A percentile compares a stretch with the other conserved stretches of the same genome.
Evolutionary conservation across 768 basidiomycete species (phyloP).

Genomic region (Pleurotus tuber-regium): DNA sequence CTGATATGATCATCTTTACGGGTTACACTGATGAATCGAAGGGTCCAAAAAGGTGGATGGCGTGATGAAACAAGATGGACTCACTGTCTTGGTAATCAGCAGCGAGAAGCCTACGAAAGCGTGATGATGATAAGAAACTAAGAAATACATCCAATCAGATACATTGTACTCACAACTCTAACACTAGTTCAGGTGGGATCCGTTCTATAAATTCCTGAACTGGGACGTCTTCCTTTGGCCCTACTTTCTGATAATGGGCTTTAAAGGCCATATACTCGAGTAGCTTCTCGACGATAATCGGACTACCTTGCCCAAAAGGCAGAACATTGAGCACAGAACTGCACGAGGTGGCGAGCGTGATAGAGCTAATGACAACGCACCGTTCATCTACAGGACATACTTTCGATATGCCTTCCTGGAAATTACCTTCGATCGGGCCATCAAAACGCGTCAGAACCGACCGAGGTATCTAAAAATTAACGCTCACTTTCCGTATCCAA

Average conservation of each 20-base stretch:
- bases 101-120: constrained; percentile 9
- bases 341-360: background rate
- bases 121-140: no score
- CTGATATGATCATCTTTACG: no score
- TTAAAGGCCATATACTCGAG: constrained; percentile 90
- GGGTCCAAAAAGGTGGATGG: no score
- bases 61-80: no score
- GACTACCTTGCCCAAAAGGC: background rate
- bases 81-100: constrained; percentile 15
- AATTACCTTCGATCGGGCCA: constrained; percentile 62
- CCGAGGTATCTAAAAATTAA: background rate
- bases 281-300: constrained; percentile 75
- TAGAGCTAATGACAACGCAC: no score
- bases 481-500: constrained; percentile 66
- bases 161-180: constrained; percentile 72
- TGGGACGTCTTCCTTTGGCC: constrained; percentile 76
- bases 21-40: no score
- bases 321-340: background rate
- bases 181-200: constrained; percentile 80
- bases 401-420: constrained; percentile 70
- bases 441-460: constrained; percentile 12
- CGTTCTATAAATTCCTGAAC: constrained; percentile 76
- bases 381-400: constrained; percentile 70
- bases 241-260: constrained; percentile 67
- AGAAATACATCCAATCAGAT: no score